A percentile compares a stretch with the other conserved stretches of the same genome.
Conservation (phyloP, 495 filamentous ascomycete species). For the Amniculicola lignicola region DNA sequence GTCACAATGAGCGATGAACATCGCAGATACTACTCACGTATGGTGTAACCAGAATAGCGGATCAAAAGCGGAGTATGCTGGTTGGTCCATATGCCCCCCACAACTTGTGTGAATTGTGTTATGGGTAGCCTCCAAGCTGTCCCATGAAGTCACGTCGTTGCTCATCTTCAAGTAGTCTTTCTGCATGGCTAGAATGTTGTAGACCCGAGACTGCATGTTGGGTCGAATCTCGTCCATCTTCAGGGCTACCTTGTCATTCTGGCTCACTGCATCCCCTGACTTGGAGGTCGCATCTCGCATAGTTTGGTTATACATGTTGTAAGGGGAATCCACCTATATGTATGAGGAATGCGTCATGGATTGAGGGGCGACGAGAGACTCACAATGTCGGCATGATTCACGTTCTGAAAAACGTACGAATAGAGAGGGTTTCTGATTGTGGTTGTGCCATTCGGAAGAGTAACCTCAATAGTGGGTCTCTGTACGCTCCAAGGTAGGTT, state of each 20-base stretch:
- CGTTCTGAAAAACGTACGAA: conserved; percentile 58
- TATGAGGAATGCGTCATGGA: too few species aligned
- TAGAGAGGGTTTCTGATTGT: conserved; percentile 61
- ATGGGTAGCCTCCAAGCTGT: conserved; percentile 63
- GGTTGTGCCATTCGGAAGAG: conserved; percentile 51
- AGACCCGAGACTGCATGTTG: conserved; percentile 52
- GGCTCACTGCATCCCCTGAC: conserved; percentile 19
- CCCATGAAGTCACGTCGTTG: conserved; percentile 51
- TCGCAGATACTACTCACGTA: conserved; percentile 32
- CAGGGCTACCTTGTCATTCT: conserved; percentile 28
- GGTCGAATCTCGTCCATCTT: conserved; percentile 49
- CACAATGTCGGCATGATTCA: conserved; percentile 43
- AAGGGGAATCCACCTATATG: too few species aligned
- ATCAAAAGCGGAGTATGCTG: conserved; percentile 68
- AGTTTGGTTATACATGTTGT: too few species aligned
- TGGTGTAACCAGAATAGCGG: conserved; percentile 72
- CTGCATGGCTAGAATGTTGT: conserved; percentile 58
- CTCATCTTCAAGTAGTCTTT: conserved; percentile 57
- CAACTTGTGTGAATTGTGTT: conserved; percentile 59
- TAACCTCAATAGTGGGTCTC: conserved; percentile 47
- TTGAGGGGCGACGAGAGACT: too few species aligned
- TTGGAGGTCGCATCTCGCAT: conserved; percentile 23
- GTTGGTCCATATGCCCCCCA: conserved; percentile 64
- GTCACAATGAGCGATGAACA: not conserved
- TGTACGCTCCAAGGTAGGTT: conserved; percentile 52